Evolutionary conservation across 1,284 basidiomycete genomes (phyloP).

Genomic region (Coniferiporia weirii): DNA sequence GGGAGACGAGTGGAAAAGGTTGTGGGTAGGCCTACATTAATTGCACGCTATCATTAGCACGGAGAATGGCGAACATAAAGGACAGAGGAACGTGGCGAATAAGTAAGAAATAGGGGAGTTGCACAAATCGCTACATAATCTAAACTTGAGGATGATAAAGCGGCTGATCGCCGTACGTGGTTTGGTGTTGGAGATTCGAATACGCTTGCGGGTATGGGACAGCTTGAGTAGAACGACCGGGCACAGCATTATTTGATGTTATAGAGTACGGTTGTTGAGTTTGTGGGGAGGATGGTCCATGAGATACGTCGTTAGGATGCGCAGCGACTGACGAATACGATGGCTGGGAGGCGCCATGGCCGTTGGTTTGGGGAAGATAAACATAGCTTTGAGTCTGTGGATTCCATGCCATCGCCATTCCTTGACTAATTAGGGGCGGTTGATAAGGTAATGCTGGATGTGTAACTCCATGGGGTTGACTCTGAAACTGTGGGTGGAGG

Average conservation of each 20-base stretch:
- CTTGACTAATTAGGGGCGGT: background rate
- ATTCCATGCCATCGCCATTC: background rate
- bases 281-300: background rate
- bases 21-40: background rate
- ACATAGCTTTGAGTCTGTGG: background rate
- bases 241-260: background rate
- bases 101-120: background rate
- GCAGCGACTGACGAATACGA: background rate
- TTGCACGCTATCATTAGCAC: background rate
- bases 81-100: background rate
- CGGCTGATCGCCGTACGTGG: background rate
- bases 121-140: slow-evolving; percentile 8
- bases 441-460: background rate
- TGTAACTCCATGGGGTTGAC: background rate
- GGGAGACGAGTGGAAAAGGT: background rate
- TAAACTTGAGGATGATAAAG: slow-evolving; percentile 10
- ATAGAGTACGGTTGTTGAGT: background rate
- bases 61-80: background rate
- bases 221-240: slow-evolving; percentile 3
- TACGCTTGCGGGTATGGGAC: slow-evolving; percentile 1
- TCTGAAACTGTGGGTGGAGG: slow-evolving; percentile 14
- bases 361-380: background rate
- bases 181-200: background rate
- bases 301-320: background rate
- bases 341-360: background rate